These are phyloP conservation scores for Castanea mollissima DNA, from an alignment of 306 rosid genomes.

Conservation along the genomic window DNA sequence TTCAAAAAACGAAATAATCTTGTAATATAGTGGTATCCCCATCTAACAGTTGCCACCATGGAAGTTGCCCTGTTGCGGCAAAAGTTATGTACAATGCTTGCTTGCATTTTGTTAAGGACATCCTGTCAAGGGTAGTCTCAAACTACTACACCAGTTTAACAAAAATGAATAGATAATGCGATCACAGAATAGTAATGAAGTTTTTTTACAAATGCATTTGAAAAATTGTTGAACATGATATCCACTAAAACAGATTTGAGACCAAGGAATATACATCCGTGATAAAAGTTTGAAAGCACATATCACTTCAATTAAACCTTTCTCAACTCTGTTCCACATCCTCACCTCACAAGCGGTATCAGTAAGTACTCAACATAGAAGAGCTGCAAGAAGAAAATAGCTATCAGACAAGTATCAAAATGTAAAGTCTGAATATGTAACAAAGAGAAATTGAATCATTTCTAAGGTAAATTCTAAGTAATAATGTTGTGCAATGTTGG, in stretches of 20 bases:
- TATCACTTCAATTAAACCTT: constrained; percentile 7
- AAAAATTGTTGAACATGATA: neutral
- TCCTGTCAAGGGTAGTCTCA: no score
- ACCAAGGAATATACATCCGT: neutral
- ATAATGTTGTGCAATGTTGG: no score
- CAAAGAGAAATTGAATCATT: neutral
- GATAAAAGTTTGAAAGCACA: neutral
- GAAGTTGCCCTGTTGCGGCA: neutral
- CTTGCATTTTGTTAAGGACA: neutral
- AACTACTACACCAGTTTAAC: neutral
- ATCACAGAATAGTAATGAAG: neutral
- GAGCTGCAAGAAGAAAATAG: constrained; percentile 55
- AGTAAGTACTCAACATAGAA: constrained; percentile 89
- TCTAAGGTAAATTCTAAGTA: neutral
- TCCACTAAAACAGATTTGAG: neutral
- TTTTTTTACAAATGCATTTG: neutral
- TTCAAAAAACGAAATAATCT: neutral
- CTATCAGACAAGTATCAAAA: constrained; percentile 9
- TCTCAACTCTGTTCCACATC: constrained; percentile 9
- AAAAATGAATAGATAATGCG: neutral
- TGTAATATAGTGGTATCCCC: neutral
- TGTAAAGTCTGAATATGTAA: neutral
- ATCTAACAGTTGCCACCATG: neutral
- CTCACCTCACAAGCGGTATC: constrained; percentile 78
- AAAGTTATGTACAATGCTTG: neutral